Evolutionary conservation across 257 asterid species (phyloP), one percentile per base, ranked within the genome.

Genomic region (Solanum sitiens): DNA sequence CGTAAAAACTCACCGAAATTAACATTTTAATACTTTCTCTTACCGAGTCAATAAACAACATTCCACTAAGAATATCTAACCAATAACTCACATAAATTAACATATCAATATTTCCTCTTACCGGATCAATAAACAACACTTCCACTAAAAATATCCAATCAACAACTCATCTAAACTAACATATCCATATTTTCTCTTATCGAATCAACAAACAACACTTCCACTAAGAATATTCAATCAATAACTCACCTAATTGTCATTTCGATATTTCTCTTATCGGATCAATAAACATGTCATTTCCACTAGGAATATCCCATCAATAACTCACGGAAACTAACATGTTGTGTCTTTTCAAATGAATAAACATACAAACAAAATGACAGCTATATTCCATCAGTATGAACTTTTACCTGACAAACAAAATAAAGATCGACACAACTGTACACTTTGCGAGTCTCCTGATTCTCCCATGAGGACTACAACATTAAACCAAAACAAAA

Each of bases 391-490:
- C 47, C 80, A 73, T 20, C 2, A 0, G 27, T 20, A 39, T 44
- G 30, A 14, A 13, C 27, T 27, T 42, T 61, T 89, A 97, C 99
- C 98, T 97, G 99, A 91, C 98, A 96, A 53, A 97, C 99, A 83
- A 97, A 97, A 90, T 97, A 97, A 83, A 96, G 94, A 91, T 97
- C 99, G 16, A 96, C 94, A 72, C 98, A 97, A 83, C 99, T 94
- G 90, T 96, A 95, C 89, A 87, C 96, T 91, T 90, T 96, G 86
- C 83, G 98, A 32, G 99, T 95, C 75, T 94, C 98, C 86, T 91
- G 95, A 89, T 97, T 98, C 94, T 97, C 99, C 98, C 93, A 96
- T 45, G 98, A 97, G 11, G 99, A 96, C 99, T 97, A 70, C 67
- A 86, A 86, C 37, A 35, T 18, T 2, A 5, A 87, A 25, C 20